Conservation (phyloP, 306 rosid species). For the Vigna radiata region DNA sequence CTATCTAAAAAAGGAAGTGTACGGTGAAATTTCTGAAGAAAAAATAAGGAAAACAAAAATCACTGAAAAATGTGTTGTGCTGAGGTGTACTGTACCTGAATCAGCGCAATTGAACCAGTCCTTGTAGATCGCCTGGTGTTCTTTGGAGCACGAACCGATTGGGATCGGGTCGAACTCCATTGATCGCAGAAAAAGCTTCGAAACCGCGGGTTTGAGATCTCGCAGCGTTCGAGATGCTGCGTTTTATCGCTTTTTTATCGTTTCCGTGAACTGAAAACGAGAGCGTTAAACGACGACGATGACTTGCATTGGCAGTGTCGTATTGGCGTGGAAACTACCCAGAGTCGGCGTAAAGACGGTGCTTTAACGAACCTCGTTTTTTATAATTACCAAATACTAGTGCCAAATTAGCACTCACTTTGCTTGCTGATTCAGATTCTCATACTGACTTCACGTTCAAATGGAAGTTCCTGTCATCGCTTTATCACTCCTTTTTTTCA, state of each 20-base stretch:
- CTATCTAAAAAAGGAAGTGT: constrained; percentile 56
- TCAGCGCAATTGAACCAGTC: constrained; percentile 86
- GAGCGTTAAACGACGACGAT: constrained; percentile 25
- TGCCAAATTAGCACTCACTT: background rate
- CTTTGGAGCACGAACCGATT: constrained; percentile 77
- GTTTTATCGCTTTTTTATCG: background rate
- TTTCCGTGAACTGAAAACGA: background rate
- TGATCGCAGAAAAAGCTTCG: background rate
- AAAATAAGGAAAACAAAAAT: background rate
- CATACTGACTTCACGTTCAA: background rate
- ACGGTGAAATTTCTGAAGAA: background rate
- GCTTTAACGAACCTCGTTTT: constrained; percentile 6
- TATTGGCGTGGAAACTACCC: constrained; percentile 5
- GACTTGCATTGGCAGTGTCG: constrained; percentile 31
- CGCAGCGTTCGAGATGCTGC: background rate
- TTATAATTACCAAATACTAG: background rate
- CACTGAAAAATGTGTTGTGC: background rate
- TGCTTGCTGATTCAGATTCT: constrained; percentile 9
- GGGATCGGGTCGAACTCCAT: constrained; percentile 84
- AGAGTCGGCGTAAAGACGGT: background rate
- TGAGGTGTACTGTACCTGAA: constrained; percentile 64
- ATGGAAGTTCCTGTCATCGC: background rate
- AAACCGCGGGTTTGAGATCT: background rate
- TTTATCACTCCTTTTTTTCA: background rate
- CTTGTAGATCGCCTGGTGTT: constrained; percentile 66